These are phyloP conservation scores for Fusarium sambucinum DNA, from an alignment of 2,329 filamentous ascomycete genomes.

Conservation along the genomic window DNA sequence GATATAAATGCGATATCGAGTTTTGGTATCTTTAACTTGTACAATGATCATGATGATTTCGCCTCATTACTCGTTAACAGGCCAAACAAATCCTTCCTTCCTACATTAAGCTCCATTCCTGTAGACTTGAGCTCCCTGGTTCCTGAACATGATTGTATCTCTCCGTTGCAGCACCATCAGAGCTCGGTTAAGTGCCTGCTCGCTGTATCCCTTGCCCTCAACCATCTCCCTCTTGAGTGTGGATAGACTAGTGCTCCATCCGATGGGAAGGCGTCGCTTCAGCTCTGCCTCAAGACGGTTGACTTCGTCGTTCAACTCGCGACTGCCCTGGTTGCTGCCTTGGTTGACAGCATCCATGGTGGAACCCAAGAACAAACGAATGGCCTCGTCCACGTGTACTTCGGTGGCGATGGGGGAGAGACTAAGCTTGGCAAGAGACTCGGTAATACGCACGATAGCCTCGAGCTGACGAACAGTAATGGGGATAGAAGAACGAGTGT, in stretches of 20 bases:
- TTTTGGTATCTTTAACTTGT: slow-evolving; percentile 17
- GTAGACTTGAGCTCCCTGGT: slow-evolving; percentile 81
- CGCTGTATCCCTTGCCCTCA: slow-evolving; percentile 88
- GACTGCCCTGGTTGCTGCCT: slow-evolving; percentile 83
- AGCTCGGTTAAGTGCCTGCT: slow-evolving; percentile 85
- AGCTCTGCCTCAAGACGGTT: slow-evolving; percentile 89
- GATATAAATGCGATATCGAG: background rate
- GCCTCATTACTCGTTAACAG: slow-evolving; percentile 43
- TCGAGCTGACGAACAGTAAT: slow-evolving; percentile 98
- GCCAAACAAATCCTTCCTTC: slow-evolving; percentile 23
- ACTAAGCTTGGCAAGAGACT: slow-evolving; percentile 91
- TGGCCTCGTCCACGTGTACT: slow-evolving; percentile 95
- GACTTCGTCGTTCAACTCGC: slow-evolving; percentile 92
- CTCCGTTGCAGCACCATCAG: slow-evolving; percentile 87
- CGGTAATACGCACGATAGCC: slow-evolving; percentile 96
- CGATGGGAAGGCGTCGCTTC: slow-evolving; percentile 87
- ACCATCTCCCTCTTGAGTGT: slow-evolving; percentile 92
- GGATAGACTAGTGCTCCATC: slow-evolving; percentile 92
- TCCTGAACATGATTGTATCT: slow-evolving; percentile 86
- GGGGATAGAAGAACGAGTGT: slow-evolving; percentile 91
- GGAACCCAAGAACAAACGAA: slow-evolving; percentile 92
- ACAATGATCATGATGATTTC: slow-evolving; percentile 19
- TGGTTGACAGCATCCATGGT: slow-evolving; percentile 99
- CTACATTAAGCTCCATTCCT: slow-evolving; percentile 72
- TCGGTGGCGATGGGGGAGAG: slow-evolving; percentile 89